Conservation (phyloP, 169 alveolate genomes). For the Eimeria sp. region DNA sequence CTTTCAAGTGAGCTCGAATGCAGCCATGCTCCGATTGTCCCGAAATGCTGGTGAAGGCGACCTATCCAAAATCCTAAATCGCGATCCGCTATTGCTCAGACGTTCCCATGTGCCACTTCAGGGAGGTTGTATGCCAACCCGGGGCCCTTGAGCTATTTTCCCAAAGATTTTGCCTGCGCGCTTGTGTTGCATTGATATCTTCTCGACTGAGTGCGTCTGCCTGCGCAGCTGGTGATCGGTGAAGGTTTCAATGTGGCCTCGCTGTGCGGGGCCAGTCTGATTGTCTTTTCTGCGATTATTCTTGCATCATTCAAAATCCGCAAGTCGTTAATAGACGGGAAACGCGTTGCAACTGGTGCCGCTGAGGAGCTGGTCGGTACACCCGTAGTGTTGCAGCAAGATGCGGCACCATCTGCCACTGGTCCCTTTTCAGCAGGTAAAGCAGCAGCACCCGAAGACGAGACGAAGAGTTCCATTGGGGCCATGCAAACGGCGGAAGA, state of each 20-base stretch:
- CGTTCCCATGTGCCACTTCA: background rate
- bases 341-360: background rate
- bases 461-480: background rate
- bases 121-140: background rate
- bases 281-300: conserved; percentile 34
- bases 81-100: background rate
- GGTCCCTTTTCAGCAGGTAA: background rate
- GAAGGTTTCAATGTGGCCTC: conserved; percentile 59
- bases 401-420: conserved; percentile 19
- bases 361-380: background rate
- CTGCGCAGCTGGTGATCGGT: conserved; percentile 38
- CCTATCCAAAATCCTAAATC: background rate
- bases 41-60: background rate
- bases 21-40: too few species aligned
- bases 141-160: too few species aligned
- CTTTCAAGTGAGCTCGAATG: conserved; percentile 23
- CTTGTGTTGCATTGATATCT: too few species aligned
- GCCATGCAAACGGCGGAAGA: background rate
- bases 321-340: background rate
- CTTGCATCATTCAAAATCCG: conserved; percentile 14
- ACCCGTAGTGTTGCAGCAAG: background rate
- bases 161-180: too few species aligned
- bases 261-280: conserved; percentile 49
- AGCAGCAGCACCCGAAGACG: conserved; percentile 5
- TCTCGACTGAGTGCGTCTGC: background rate